Evolutionary conservation across 2,329 filamentous ascomycete genomes (phyloP).

Genomic region (Colletotrichum endophyticum): DNA sequence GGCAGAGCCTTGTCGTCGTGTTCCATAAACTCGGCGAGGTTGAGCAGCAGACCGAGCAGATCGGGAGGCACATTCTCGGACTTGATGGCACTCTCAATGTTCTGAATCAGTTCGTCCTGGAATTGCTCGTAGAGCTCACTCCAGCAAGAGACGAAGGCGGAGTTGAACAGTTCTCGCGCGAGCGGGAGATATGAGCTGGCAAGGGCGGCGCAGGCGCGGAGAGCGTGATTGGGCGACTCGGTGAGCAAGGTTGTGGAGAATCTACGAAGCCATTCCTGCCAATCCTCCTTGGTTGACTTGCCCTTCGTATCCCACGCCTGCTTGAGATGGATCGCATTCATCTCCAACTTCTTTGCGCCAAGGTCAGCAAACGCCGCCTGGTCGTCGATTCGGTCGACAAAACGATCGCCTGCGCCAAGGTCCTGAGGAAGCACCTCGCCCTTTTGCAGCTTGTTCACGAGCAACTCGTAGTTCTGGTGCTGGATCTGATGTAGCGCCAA

Average conservation of each 20-base stretch:
- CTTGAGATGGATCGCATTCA: conserved; percentile 97
- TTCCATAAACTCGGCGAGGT: conserved; percentile 99
- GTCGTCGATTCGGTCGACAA: conserved; percentile 80
- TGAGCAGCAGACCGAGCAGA: conserved; percentile 90
- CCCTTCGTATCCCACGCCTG: conserved; percentile 96
- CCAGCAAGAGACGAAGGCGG: conserved; percentile 98
- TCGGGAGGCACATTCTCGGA: conserved; percentile 96
- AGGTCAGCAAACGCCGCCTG: conserved; percentile 77
- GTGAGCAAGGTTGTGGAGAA: conserved; percentile 95
- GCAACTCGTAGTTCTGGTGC: conserved; percentile 89
- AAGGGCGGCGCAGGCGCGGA: conserved; percentile 89
- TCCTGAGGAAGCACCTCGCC: conserved; percentile 95
- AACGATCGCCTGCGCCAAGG: conserved; percentile 83
- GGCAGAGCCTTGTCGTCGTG: conserved; percentile 98
- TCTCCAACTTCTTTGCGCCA: conserved; percentile 89
- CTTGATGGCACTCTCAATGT: conserved; percentile 93
- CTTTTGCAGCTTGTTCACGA: conserved; percentile 92
- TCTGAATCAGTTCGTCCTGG: conserved; percentile 93
- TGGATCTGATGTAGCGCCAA: conserved; percentile 80
- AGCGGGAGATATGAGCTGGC: conserved; percentile 91
- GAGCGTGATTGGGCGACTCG: conserved; percentile 93
- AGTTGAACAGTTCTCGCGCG: conserved; percentile 95
- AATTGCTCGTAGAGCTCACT: conserved; percentile 96
- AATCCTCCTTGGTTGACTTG: conserved; percentile 97
- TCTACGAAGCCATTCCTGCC: conserved; percentile 97